Evolutionary conservation across 1,139 yeast genomes (phyloP), one percentile per base, ranked within the genome.

Genomic region (Hyphopichia fennica): DNA sequence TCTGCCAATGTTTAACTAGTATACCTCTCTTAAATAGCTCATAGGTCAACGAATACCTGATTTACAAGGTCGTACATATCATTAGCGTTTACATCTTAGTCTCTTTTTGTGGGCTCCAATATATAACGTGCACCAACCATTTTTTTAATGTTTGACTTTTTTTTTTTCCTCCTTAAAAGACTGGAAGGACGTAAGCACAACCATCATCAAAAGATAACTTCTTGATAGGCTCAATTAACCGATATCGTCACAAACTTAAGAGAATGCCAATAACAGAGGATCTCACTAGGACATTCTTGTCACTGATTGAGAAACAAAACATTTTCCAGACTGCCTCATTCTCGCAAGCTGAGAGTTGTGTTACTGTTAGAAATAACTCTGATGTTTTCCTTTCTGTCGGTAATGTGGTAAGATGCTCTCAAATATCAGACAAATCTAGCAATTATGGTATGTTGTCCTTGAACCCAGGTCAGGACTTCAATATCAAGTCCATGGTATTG

Each of bases 311-410:
- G n/a, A 13, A 6, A n/a, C 35, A 33, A 27, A 18, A 33, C 19
- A 33, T 33, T 13, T 33, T 33, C 22, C 3, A 6, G 4, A 19
- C 25, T 4, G 16, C 13, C 3, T 3, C 16, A 4, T 15, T 10
- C 6, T 8, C 16, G 27, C 10, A 4, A 3, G 25, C 16, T 13
- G 27, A 35, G 3, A 13, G n/a, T 6, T 7, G 14, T 10, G 27
- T 37, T n/a, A 15, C 13, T 4, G 15, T 60, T 39, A 51, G 63
- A 38, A 48, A 60, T 39, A 58, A 63, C 42, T 45, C 50, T 7
- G 68, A 67, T 31, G 19, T 68, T n/a, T 68, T 57, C 47, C 58
- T 51, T 41, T 69, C 71, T 8, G 49, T 51, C 25, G 62, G 56
- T 22, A 64, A 64, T 39, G 38, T 58, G 34, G 57, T 69, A 10